A percentile compares a stretch with the other conserved stretches of the same genome.
Conservation (phyloP, 2,329 filamentous ascomycete species). For the Venturia aucupariae region DNA sequence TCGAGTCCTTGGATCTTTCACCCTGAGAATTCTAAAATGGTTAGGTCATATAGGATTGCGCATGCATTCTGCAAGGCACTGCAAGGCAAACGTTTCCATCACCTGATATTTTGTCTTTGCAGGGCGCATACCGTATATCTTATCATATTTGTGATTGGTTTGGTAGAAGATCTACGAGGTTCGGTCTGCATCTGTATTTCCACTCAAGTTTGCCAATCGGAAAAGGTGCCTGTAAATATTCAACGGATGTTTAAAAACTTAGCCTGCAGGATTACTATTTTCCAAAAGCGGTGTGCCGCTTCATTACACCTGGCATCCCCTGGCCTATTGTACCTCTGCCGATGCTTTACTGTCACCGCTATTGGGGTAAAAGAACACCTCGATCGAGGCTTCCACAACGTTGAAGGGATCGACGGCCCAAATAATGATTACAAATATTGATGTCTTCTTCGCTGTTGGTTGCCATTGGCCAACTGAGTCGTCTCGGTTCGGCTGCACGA, state of each 20-base stretch:
- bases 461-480: neutral
- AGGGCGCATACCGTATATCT: neutral
- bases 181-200: neutral
- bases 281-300: neutral
- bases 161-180: neutral
- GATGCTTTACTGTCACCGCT: neutral
- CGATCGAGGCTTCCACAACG: neutral
- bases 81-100: neutral
- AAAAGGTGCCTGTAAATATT: neutral
- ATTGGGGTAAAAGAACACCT: neutral
- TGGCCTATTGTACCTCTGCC: neutral
- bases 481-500: neutral
- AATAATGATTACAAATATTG: neutral
- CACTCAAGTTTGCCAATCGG: neutral
- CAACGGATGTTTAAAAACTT: neutral
- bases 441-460: neutral
- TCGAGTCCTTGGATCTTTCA: neutral
- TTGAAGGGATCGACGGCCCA: neutral
- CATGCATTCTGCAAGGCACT: neutral
- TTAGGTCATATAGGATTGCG: neutral
- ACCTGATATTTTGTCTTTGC: neutral
- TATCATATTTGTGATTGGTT: neutral
- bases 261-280: neutral
- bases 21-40: neutral
- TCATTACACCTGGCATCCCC: neutral